Base-by-base conservation (phyloP, 1,139 yeast genomes). In the Chernovozyma sophiae-reginae region DNA sequence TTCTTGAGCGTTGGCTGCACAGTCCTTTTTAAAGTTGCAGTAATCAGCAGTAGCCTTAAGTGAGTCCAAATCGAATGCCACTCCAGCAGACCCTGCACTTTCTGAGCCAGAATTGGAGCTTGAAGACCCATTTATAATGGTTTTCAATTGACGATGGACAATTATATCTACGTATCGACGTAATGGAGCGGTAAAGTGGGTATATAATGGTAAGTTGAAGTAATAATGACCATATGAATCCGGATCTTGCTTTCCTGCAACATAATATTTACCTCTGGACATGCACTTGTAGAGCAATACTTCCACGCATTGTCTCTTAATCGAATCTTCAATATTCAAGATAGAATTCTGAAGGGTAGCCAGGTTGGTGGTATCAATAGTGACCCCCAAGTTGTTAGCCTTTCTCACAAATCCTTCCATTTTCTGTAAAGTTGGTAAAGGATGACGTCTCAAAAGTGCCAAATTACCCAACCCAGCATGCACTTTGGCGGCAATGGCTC, bases 11-110 rank as follows among this genome's bases (percentile, higher is more conserved):
- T 78, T 79, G 44, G 80, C 81, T 2, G 97, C 95, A 59, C 96
- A 90, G 54, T 92, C 97, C 58, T 89, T 87, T 61, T 90, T 89
- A 71, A 92, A 90, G 51, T 89, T 89, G 63, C 97, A 90, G 58
- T 87, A 89, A 51, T 92, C 97, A 12, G 95, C 85, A 27, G 85
- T 74, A 44, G 87, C 83, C 53, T 85, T 83, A 49, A 90, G 67
- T 0, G 89, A 68, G 33, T 86, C 95, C 39, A 81, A 53, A 44
- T 86, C 95, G 35, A 34, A 34, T 4, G 18, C 50, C 56, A 11
- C 10, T n/a, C n/a, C n/a, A n/a, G n/a, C n/a, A n/a, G n/a, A n/a
- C n/a, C n/a, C n/a, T 15, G 29, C 29, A 24, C 6, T 7, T 12
- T 29, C 28, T 13, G 27, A 16, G 35, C 30, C 13, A 8, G 30